These are phyloP conservation scores for Colletotrichum sp. DNA, from an alignment of 2,329 filamentous ascomycete species.

Conservation along the genomic window DNA sequence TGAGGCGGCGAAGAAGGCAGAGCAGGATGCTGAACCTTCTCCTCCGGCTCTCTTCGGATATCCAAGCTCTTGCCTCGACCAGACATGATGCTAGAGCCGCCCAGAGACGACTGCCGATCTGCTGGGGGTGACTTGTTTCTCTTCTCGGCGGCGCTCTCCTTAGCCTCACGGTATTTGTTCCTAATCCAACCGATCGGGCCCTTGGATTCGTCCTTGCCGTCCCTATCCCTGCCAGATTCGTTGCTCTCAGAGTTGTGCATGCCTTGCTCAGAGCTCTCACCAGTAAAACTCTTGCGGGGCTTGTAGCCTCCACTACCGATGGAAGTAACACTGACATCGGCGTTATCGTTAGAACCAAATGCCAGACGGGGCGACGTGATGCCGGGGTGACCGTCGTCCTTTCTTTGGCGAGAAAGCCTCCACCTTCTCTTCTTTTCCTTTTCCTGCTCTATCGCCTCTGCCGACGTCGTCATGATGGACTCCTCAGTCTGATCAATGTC, in stretches of 20 bases:
- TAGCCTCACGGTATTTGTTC: slow-evolving; percentile 64
- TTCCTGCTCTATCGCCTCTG: slow-evolving; percentile 52
- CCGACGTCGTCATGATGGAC: slow-evolving; percentile 29
- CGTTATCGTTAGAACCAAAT: slow-evolving; percentile 67
- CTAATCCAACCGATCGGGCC: slow-evolving; percentile 64
- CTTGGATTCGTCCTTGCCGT: slow-evolving; percentile 52
- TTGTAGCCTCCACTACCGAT: slow-evolving; percentile 65
- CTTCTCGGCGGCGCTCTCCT: slow-evolving; percentile 59
- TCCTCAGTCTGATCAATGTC: slow-evolving; percentile 80
- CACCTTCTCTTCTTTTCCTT: slow-evolving; percentile 74
- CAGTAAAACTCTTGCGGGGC: slow-evolving; percentile 54
- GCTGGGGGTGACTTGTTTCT: slow-evolving; percentile 62
- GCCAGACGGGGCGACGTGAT: slow-evolving; percentile 49
- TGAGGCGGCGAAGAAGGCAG: neutral
- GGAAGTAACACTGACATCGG: slow-evolving; percentile 71
- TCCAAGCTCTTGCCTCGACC: slow-evolving; percentile 44
- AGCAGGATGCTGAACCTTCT: slow-evolving; percentile 3
- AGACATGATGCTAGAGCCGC: slow-evolving; percentile 28
- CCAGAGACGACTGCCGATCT: slow-evolving; percentile 35
- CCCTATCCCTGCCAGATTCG: slow-evolving; percentile 39
- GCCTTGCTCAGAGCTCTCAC: slow-evolving; percentile 54
- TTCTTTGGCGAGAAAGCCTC: slow-evolving; percentile 72
- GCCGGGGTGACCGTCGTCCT: slow-evolving; percentile 56
- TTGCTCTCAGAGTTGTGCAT: slow-evolving; percentile 42
- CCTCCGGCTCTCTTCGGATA: slow-evolving; percentile 41